Percentiles rank a stretch among this genome's conserved stretches.
These are phyloP conservation scores for Cladosporium colombiae DNA, from an alignment of 2,329 filamentous ascomycete genomes.

Conservation along the genomic window DNA sequence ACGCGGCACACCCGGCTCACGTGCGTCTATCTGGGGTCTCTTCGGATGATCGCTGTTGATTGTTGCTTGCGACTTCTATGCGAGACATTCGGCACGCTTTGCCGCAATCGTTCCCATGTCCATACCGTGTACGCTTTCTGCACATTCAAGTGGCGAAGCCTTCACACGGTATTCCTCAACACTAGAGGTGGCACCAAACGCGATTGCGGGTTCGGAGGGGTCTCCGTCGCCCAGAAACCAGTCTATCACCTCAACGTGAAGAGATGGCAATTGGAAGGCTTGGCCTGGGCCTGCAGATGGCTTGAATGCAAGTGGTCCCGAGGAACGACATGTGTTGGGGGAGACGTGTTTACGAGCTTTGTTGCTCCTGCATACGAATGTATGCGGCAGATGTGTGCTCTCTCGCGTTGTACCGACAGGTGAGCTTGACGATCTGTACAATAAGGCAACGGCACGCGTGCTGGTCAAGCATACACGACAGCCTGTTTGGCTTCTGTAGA, in stretches of 20 bases:
- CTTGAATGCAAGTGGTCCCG: constrained; percentile 6
- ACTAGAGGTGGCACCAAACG: not conserved
- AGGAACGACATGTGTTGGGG: not conserved
- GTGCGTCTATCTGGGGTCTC: not conserved
- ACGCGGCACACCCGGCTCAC: not conserved
- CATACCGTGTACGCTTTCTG: not conserved
- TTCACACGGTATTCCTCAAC: not conserved
- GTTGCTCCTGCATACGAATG: not conserved
- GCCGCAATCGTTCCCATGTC: not conserved
- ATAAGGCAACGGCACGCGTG: not conserved
- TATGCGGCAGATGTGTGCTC: not conserved
- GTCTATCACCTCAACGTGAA: constrained; percentile 6
- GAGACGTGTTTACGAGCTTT: not conserved
- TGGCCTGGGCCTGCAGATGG: not conserved
- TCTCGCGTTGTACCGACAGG: not conserved
- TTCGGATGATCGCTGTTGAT: not conserved
- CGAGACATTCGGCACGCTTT: not conserved
- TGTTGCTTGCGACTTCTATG: not conserved
- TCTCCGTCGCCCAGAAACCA: not conserved
- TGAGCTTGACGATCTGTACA: not conserved
- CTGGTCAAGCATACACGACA: too few species aligned
- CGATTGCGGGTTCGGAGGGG: not conserved
- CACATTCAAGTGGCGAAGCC: not conserved
- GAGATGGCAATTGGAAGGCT: constrained; percentile 7
- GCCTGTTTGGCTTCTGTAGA: too few species aligned